Base-by-base conservation (phyloP, 352 stramenopile species). In the Pythium graminicola region DNA sequence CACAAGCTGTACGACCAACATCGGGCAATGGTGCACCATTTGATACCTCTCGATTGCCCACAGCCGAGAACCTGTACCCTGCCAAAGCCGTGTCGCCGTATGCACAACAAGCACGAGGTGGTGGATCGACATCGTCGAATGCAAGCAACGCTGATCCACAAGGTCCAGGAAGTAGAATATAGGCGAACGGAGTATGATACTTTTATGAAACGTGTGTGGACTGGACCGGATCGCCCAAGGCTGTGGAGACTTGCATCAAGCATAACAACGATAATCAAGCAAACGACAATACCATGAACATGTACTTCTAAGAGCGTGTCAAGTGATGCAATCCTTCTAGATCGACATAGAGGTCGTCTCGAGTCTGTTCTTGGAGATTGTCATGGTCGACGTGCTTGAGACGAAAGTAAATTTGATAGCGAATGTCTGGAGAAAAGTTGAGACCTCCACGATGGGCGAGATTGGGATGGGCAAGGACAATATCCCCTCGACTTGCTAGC, bases 381-480 rank as follows among this genome's bases (percentile, higher is more conserved):
- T 70, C 56, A 33, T 88, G 64, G 17, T 71, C 53, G 16, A 73
- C 67, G 64, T 92, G 78, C 64, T 89, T 92, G 51, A 92, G 70
- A 23, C 81, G 81, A 39, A 89, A 89, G 73, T 89, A 89, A 10
- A 92, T 50, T 62, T 89, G 81, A 51, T 92, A 92, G 20, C 78
- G 76, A 36, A 92, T 79, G 50, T 92, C 72, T 0, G 74, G 78
- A 2, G 76, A 89, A 47, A 89, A 92, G 65, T 89, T 92, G 44
- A 86, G 79, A 1, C 81, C 78, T 41, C 78, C 81, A 32, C 78
- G 75, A 33, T 92, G 81, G 13, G 81, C 78, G 17, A 88, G 62
- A 33, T 84, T 85, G 11, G 81, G 76, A 41, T 92, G 81, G 6
- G 76, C 78, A 32, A 92, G 62, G 45, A 89, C 78, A 23, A 89